Evolutionary conservation across 1,139 yeast genomes (phyloP).

Genomic region (Pichia kudriavzevii): DNA sequence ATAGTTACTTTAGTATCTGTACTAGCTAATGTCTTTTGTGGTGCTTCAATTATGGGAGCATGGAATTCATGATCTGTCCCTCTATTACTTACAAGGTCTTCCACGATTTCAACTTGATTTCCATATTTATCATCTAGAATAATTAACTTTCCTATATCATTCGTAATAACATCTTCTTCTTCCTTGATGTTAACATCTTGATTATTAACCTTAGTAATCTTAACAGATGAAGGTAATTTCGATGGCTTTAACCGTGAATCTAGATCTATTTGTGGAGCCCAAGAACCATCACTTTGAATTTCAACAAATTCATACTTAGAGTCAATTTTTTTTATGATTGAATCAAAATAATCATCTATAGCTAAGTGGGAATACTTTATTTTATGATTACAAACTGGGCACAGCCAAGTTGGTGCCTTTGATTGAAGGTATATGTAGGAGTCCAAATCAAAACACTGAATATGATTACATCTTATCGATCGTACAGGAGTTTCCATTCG

Average conservation of each 20-base stretch:
- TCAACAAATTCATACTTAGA: conserved; percentile 48
- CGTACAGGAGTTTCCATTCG: conserved; percentile 55
- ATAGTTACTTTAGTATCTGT: not conserved
- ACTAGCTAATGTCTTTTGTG: not conserved
- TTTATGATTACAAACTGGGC: conserved; percentile 53
- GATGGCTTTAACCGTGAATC: conserved; percentile 7
- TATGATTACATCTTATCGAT: conserved; percentile 52
- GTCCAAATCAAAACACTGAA: conserved; percentile 66
- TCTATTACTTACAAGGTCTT: not conserved
- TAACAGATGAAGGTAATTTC: conserved; percentile 4
- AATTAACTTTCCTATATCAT: conserved; percentile 8
- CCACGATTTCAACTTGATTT: not conserved
- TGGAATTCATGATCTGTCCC: not conserved
- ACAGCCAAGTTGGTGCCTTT: conserved; percentile 58
- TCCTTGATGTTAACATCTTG: conserved; percentile 10
- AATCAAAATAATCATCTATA: conserved; percentile 52
- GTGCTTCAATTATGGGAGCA: too few species aligned
- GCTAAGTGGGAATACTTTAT: conserved; percentile 46
- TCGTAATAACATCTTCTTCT: conserved; percentile 12
- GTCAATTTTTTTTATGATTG: conserved; percentile 38
- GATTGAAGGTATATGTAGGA: conserved; percentile 53
- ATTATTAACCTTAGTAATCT: conserved; percentile 1
- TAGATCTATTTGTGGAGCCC: conserved; percentile 32
- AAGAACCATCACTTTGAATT: conserved; percentile 50
- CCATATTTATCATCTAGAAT: conserved; percentile 8